Percentiles rank a stretch among this genome's conserved stretches.
These are phyloP conservation scores for Pilatotrama ljubarskyi DNA, from an alignment of 768 basidiomycete species.

Conservation along the genomic window DNA sequence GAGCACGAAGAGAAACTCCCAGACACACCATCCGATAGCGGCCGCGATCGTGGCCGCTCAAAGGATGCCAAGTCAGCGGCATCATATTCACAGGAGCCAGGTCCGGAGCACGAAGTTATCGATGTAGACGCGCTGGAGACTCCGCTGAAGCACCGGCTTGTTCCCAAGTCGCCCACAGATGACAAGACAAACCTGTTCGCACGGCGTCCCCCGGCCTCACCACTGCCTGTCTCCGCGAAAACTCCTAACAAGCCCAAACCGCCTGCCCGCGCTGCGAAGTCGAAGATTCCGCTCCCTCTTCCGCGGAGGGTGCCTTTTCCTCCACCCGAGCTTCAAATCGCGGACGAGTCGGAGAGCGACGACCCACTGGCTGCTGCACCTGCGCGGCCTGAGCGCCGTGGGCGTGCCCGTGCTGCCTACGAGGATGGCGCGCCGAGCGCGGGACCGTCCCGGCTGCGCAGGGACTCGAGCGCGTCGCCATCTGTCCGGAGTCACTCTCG, in stretches of 20 bases:
- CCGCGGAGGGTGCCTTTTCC: conserved; percentile 5
- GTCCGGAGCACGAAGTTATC: conserved; percentile 21
- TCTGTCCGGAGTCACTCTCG: conserved; percentile 10
- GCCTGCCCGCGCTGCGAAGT: conserved; percentile 43
- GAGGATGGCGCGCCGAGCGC: neutral
- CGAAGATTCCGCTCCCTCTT: conserved; percentile 8
- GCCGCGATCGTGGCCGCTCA: conserved; percentile 6
- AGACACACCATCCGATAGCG: conserved; percentile 52
- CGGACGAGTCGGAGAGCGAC: conserved; percentile 16
- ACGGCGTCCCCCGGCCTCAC: conserved; percentile 63
- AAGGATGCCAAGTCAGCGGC: neutral
- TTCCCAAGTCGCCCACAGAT: neutral
- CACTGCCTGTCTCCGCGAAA: conserved; percentile 45
- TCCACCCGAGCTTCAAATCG: neutral
- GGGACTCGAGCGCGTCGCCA: conserved; percentile 6
- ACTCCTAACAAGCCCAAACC: conserved; percentile 58
- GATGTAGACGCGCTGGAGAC: conserved; percentile 24
- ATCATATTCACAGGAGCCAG: neutral
- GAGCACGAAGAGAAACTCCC: conserved; percentile 42
- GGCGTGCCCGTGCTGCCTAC: neutral
- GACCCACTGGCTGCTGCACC: conserved; percentile 2
- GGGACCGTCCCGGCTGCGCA: neutral
- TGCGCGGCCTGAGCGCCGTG: neutral
- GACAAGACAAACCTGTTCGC: conserved; percentile 46
- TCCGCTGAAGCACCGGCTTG: neutral